Percentiles rank a stretch among this genome's conserved stretches.
Evolutionary conservation across 2,329 filamentous ascomycete genomes (phyloP).

Genomic region (Emergomyces africanus): DNA sequence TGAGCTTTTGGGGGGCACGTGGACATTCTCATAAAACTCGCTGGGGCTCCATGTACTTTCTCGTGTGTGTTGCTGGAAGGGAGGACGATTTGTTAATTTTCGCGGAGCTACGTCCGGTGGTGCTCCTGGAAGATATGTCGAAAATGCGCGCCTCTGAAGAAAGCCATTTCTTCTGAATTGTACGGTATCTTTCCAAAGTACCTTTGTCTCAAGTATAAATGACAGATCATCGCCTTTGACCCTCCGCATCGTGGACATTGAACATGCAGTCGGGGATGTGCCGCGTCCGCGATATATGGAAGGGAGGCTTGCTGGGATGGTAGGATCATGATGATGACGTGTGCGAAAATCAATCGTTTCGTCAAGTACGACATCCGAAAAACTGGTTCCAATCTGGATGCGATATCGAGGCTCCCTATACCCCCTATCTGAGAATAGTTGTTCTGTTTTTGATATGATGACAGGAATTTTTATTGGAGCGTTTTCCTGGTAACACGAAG

Average conservation of each 20-base stretch:
- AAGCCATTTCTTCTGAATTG: slow-evolving; percentile 13
- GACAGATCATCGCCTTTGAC: slow-evolving; percentile 10
- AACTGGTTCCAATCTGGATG: not conserved
- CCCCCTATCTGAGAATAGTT: too few relatives aligned
- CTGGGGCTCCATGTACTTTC: slow-evolving; percentile 12
- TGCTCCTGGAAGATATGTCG: slow-evolving; percentile 17
- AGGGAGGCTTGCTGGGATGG: not conserved
- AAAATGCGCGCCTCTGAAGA: slow-evolving; percentile 15
- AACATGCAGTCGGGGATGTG: slow-evolving; percentile 19
- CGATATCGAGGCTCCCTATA: too few relatives aligned
- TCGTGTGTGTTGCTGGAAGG: not conserved
- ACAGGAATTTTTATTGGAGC: not conserved
- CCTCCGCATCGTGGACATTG: slow-evolving; percentile 19
- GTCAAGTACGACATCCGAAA: not conserved
- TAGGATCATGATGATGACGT: not conserved
- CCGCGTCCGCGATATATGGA: slow-evolving; percentile 14
- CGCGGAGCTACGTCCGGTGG: not conserved
- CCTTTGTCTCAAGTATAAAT: slow-evolving; percentile 18
- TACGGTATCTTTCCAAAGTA: slow-evolving; percentile 25
- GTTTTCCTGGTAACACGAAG: too few relatives aligned
- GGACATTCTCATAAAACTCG: slow-evolving; percentile 38
- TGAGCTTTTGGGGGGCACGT: slow-evolving; percentile 28
- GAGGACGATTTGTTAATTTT: not conserved
- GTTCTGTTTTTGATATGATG: not conserved
- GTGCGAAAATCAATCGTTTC: not conserved